Base-by-base conservation (phyloP, 2,329 filamentous ascomycete genomes). In the Hyphodiscus sp. region DNA sequence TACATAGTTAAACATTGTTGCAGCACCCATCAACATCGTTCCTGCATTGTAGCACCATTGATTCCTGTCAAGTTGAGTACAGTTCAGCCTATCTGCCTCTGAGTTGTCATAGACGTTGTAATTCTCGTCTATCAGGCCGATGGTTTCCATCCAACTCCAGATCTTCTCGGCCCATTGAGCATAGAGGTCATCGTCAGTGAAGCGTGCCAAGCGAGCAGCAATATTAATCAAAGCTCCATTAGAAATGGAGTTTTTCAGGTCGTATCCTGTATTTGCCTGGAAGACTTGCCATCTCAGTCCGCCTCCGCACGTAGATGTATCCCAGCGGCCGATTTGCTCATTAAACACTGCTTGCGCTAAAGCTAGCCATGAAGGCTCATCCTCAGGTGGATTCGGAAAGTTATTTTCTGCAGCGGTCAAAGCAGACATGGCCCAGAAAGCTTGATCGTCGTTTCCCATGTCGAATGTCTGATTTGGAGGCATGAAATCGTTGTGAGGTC, bases 231-330 rank as follows among this genome's bases (percentile, higher is more conserved):
- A 80, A 51, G 77, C 79, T 3, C 77, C 80, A 58, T 82, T 79
- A 0, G 80, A 80, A 55, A 83, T 81, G 20, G 79, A 77, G 57
- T 83, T 83, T 63, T 83, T 92, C 75, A 91, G 90, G 62, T 84
- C 77, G 70, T 84, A 95, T n/a, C 90, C 90, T 41, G 79, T 81
- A 65, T 92, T 91, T 74, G 87, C 89, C 1, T 79, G 74, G 66
- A 86, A 91, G 45, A 94, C 89, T 71, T 95, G 89, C 87, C 88
- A 92, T 55, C 86, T 80, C 49, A 94, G 69, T 15, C 89, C 89
- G 44, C 89, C 89, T 13, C 75, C 76, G 62, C 89, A 94, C 50
- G 80, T 71, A 19, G 7, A 15, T 1, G n/a, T 74, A 56, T 91
- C 87, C 87, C 87, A 91, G 38, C 86, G 80, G n/a, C 74, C 73